Percentiles rank a stretch among this genome's conserved stretches.
These are phyloP conservation scores for Vigna hirtella DNA, from an alignment of 306 rosid species.

Conservation along the genomic window DNA sequence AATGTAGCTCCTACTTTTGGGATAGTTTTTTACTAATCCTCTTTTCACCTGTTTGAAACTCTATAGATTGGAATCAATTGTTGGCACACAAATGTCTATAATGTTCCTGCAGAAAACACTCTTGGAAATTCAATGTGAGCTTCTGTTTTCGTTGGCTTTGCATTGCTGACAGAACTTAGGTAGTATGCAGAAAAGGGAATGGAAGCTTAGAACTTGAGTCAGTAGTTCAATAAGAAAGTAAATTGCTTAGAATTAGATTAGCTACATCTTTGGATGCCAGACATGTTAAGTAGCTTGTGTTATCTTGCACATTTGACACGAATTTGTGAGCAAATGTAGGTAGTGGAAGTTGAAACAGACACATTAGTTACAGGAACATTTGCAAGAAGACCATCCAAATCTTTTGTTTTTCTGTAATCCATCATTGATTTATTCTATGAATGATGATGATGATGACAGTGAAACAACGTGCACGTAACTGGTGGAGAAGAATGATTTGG, in stretches of 20 bases:
- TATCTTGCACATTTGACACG: neutral
- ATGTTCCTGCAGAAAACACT: neutral
- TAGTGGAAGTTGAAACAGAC: neutral
- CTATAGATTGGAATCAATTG: neutral
- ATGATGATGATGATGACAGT: neutral
- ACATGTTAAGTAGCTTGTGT: neutral
- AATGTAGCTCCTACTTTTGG: slow-evolving; percentile 28
- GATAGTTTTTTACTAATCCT: neutral
- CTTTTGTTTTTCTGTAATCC: neutral
- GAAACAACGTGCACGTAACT: neutral
- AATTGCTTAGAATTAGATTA: slow-evolving; percentile 23
- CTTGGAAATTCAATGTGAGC: neutral
- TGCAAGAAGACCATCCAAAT: no score
- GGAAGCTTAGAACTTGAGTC: neutral
- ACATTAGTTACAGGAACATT: neutral
- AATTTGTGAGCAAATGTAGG: neutral
- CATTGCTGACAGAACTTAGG: slow-evolving; percentile 2
- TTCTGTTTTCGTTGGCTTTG: slow-evolving; percentile 13
- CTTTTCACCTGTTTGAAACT: neutral
- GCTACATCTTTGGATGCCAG: neutral
- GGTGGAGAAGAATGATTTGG: neutral
- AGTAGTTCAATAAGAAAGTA: neutral
- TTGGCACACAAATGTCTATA: neutral
- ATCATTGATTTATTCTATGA: neutral
- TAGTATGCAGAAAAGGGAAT: neutral